Conservation (phyloP, 768 basidiomycete species). For the Hypholoma sublateritium region DNA sequence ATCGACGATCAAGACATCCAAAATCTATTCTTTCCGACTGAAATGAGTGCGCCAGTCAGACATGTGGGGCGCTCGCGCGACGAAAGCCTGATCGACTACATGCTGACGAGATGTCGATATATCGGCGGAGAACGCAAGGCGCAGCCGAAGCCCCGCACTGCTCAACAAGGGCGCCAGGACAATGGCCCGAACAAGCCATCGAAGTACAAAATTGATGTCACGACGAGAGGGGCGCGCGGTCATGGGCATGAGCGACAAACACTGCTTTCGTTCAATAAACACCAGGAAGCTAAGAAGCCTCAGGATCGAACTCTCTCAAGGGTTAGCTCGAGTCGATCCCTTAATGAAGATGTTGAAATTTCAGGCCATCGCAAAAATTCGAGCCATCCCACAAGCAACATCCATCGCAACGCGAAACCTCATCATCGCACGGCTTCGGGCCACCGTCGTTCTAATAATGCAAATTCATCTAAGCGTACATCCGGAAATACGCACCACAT, state of each 20-base stretch:
- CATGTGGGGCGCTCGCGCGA: constrained; percentile 27
- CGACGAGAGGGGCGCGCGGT: constrained; percentile 35
- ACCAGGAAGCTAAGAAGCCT: constrained; percentile 10
- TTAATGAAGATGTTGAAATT: background rate
- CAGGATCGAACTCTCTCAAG: background rate
- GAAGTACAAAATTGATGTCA: constrained; percentile 33
- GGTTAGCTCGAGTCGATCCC: background rate
- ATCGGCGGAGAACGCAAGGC: constrained; percentile 13
- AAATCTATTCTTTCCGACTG: constrained; percentile 5
- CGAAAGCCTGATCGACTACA: constrained; percentile 65
- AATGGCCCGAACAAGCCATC: background rate
- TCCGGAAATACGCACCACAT: background rate
- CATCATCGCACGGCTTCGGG: background rate
- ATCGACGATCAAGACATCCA: constrained; percentile 17
- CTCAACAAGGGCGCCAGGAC: background rate
- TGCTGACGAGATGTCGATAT: constrained; percentile 50
- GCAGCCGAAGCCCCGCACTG: background rate
- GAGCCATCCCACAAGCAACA: background rate
- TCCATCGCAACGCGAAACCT: background rate
- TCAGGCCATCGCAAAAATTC: background rate
- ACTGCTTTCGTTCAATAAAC: constrained; percentile 31
- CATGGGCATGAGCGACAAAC: constrained; percentile 37
- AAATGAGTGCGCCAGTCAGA: background rate
- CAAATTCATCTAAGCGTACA: background rate
- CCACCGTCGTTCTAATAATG: background rate